Conservation (phyloP, 2,329 filamentous ascomycete species). For the Calonectria honghensis region DNA sequence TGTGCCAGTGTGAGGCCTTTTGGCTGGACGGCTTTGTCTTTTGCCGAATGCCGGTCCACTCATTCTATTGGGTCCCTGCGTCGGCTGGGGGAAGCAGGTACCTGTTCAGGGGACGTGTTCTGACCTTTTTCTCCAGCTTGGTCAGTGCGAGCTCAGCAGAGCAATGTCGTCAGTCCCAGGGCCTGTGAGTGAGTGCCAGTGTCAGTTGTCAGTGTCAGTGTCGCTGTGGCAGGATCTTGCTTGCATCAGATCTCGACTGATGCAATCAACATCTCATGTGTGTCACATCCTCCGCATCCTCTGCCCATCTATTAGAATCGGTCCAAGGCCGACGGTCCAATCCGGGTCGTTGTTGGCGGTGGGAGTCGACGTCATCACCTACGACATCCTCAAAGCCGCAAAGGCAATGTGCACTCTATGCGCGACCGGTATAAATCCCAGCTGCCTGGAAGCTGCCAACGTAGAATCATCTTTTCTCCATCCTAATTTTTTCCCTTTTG, state of each 20-base stretch:
- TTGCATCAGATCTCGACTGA: constrained; percentile 19
- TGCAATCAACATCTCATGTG: constrained; percentile 24
- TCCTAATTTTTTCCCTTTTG: background rate
- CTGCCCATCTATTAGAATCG: constrained; percentile 4
- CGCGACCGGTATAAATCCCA: constrained; percentile 15
- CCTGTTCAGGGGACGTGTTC: constrained; percentile 23
- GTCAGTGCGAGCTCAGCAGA: constrained; percentile 6
- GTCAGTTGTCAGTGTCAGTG: background rate
- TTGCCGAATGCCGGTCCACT: constrained; percentile 7
- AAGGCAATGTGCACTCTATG: constrained; percentile 28
- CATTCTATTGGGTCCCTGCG: constrained; percentile 3
- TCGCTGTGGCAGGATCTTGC: constrained; percentile 3
- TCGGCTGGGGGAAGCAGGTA: background rate
- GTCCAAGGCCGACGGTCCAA: constrained; percentile 45
- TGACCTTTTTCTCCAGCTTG: background rate
- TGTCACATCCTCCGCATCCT: constrained; percentile 32
- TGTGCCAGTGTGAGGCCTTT: constrained; percentile 1
- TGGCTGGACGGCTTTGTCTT: background rate
- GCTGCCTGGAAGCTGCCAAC: background rate
- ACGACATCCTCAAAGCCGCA: constrained; percentile 30
- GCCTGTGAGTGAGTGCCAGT: background rate
- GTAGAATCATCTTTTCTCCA: constrained; percentile 8
- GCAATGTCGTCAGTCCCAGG: background rate
- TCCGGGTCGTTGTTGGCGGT: constrained; percentile 42
- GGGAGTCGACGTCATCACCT: constrained; percentile 56